Percentiles rank a stretch among this genome's conserved stretches.
Conservation (phyloP, 257 asterid genomes). For the Nicotiana noctiflora region DNA sequence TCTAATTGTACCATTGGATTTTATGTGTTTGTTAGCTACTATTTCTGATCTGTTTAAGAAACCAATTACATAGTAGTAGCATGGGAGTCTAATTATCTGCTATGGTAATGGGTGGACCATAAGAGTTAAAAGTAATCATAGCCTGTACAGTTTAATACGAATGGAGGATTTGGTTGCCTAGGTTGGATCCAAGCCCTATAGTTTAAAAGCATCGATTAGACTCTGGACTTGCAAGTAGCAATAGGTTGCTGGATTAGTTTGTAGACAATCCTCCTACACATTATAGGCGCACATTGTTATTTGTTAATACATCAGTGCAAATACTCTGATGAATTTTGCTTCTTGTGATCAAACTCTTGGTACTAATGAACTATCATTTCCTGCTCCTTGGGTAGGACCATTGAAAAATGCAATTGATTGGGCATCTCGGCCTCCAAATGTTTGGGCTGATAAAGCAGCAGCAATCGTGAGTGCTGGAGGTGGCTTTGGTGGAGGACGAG, state of each 20-base stretch:
- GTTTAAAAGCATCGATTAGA: not conserved
- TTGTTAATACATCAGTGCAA: not conserved
- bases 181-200: not conserved
- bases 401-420: constrained; percentile 85
- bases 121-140: not conserved
- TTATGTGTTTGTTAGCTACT: not conserved
- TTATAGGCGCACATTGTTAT: not conserved
- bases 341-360: not conserved
- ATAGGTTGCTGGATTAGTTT: not conserved
- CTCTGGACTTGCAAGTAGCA: not conserved
- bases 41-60: not conserved
- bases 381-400: constrained; percentile 38
- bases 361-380: not conserved
- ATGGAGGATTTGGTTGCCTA: not conserved
- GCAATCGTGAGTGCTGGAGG: constrained; percentile 80
- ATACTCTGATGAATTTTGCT: not conserved
- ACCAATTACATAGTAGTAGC: not conserved
- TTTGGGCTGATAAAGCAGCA: constrained; percentile 77
- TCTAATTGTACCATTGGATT: not conserved
- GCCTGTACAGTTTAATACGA: not conserved
- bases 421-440: constrained; percentile 87
- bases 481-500: constrained; percentile 66
- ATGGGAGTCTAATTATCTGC: not conserved
- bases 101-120: not conserved
- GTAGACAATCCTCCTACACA: not conserved